These are phyloP conservation scores for Cadophora sp. DNA, from an alignment of 2,329 filamentous ascomycete species.

Conservation along the genomic window DNA sequence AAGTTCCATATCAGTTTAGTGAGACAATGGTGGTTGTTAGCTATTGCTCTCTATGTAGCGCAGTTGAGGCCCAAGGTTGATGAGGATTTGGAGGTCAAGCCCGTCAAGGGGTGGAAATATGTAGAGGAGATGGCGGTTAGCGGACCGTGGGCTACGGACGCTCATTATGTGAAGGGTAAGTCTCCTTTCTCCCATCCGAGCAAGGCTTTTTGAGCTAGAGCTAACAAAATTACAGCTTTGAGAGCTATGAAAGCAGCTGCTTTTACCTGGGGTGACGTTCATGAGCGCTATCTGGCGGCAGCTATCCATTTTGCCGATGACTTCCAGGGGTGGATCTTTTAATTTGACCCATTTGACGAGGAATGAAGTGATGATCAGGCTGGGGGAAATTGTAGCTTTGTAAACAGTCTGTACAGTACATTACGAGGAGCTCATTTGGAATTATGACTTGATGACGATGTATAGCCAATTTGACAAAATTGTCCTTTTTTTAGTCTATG, in stretches of 20 bases:
- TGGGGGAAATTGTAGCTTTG: neutral
- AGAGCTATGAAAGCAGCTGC: constrained; percentile 78
- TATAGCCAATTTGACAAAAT: neutral
- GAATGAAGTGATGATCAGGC: neutral
- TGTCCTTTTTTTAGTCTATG: neutral
- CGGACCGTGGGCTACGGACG: constrained; percentile 72
- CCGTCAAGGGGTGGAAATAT: constrained; percentile 74
- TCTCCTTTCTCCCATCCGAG: constrained; percentile 2
- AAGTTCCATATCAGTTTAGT: constrained; percentile 77
- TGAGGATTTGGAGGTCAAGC: constrained; percentile 63
- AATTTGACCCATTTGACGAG: neutral
- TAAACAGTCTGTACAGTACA: constrained; percentile 2
- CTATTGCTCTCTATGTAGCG: constrained; percentile 77
- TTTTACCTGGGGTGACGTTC: constrained; percentile 75
- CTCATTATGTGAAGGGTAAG: constrained; percentile 84
- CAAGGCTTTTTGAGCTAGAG: constrained; percentile 5
- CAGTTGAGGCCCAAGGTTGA: constrained; percentile 77
- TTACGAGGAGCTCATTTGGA: neutral
- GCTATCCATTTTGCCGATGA: constrained; percentile 77
- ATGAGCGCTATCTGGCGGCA: constrained; percentile 69
- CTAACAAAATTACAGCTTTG: constrained; percentile 55
- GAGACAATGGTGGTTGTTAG: constrained; percentile 88
- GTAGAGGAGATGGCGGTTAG: constrained; percentile 75
- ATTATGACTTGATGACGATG: neutral
- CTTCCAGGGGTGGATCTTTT: constrained; percentile 69